phyloP scores from a whole-genome alignment of 441 rosid genomes.

The Dalechampia spathulata region DNA sequence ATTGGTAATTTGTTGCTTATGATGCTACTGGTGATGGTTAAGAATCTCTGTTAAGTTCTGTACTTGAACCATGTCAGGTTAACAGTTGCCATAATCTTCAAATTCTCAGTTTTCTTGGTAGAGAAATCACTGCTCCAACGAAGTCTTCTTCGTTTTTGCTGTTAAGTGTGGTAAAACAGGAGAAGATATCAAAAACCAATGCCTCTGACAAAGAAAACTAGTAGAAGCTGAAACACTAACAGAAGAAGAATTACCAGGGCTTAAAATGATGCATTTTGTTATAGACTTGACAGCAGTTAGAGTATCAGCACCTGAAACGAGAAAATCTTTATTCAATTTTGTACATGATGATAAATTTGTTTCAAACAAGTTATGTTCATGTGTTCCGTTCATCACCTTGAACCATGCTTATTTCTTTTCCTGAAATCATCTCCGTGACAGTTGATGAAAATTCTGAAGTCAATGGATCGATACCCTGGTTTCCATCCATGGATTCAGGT shows the following conservation, averaged over 20 bases:
- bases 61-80: constrained; percentile 25
- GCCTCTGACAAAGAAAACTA: background rate
- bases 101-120: constrained; percentile 13
- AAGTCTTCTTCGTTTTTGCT: constrained; percentile 31
- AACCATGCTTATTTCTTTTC: constrained; percentile 24
- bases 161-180: constrained; percentile 21
- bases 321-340: constrained; percentile 1
- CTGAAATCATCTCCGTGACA: constrained; percentile 37
- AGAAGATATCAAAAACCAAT: background rate
- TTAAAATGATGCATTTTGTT: constrained; percentile 46
- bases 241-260: constrained; percentile 39
- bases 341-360: background rate
- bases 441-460: constrained; percentile 48
- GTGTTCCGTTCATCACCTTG: constrained; percentile 32
- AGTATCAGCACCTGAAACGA: constrained; percentile 36
- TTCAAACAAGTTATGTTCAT: background rate
- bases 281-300: constrained; percentile 40
- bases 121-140: constrained; percentile 20
- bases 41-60: constrained; percentile 20
- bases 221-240: background rate
- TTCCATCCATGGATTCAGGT: constrained; percentile 38
- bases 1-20: background rate
- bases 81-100: constrained; percentile 15
- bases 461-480: constrained; percentile 32
- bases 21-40: constrained; percentile 3